These are phyloP conservation scores for Scutellaria baicalensis DNA, from an alignment of 257 asterid species.

Conservation along the genomic window DNA sequence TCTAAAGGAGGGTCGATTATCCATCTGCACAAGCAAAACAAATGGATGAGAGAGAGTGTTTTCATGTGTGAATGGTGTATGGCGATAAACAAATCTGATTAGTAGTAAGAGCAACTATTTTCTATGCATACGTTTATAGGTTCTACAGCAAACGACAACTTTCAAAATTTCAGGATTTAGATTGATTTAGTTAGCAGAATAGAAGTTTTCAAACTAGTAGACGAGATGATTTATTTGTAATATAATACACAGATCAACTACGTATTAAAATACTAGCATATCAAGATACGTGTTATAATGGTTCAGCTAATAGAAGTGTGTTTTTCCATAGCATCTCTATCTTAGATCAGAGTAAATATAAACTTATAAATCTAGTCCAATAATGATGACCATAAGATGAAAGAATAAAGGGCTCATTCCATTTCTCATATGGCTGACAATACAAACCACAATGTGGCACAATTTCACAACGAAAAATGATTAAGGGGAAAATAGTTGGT, in stretches of 20 bases:
- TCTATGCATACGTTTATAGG: not conserved
- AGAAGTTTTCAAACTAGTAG: not conserved
- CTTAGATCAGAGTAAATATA: not conserved
- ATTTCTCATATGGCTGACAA: not conserved
- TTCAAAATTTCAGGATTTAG: not conserved
- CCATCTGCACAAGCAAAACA: conserved; percentile 51
- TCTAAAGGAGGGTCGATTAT: conserved; percentile 81
- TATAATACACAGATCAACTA: not conserved
- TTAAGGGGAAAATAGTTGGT: not conserved
- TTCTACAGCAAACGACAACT: not conserved
- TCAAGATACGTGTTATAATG: not conserved
- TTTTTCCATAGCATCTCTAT: not conserved
- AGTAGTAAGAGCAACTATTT: not conserved
- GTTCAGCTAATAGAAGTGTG: not conserved
- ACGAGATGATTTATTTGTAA: not conserved
- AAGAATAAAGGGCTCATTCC: not conserved
- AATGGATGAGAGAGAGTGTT: not conserved
- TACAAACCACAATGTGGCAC: not conserved
- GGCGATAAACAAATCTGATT: not conserved
- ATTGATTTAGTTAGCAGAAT: not conserved
- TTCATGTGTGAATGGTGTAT: not conserved
- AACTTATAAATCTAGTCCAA: not conserved
- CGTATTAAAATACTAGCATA: not conserved
- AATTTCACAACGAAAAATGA: not conserved
- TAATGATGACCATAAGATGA: not conserved